These are phyloP conservation scores for Petunia secreta DNA, from an alignment of 257 asterid species.

Conservation along the genomic window DNA sequence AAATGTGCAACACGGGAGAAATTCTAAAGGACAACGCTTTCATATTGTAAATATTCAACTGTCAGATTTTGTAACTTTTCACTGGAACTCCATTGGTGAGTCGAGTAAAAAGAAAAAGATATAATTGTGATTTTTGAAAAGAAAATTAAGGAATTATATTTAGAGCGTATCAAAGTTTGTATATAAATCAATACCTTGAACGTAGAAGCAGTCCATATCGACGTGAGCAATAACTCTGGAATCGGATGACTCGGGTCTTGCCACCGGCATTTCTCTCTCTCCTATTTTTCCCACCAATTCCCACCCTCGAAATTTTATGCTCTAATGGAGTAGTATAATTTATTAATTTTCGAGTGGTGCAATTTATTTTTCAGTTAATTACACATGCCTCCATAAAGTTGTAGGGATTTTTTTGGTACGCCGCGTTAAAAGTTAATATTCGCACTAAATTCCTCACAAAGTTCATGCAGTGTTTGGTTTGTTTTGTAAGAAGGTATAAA, in stretches of 20 bases:
- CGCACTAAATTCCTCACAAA: too few species aligned
- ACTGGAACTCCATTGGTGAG: not conserved
- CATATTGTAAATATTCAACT: not conserved
- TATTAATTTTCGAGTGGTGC: too few species aligned
- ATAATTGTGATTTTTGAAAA: not conserved
- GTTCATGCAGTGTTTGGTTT: too few species aligned
- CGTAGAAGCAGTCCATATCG: slow-evolving; percentile 98
- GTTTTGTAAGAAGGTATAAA: too few species aligned
- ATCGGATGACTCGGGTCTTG: slow-evolving; percentile 71
- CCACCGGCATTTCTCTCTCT: slow-evolving; percentile 57
- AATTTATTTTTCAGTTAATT: too few species aligned
- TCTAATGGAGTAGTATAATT: too few species aligned
- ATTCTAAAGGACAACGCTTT: not conserved
- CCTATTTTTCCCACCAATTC: slow-evolving; percentile 27
- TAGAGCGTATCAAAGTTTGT: not conserved
- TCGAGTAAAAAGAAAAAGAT: not conserved
- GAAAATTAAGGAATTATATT: not conserved
- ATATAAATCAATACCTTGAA: slow-evolving; percentile 64
- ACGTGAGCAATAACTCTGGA: slow-evolving; percentile 88
- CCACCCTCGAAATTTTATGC: not conserved
- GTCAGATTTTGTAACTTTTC: not conserved
- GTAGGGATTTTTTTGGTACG: too few species aligned
- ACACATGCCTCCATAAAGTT: too few species aligned
- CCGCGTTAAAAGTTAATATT: too few species aligned
- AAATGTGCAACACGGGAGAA: not conserved